phyloP scores from a whole-genome alignment of 768 basidiomycete species.

The Podaxis pistillaris region DNA sequence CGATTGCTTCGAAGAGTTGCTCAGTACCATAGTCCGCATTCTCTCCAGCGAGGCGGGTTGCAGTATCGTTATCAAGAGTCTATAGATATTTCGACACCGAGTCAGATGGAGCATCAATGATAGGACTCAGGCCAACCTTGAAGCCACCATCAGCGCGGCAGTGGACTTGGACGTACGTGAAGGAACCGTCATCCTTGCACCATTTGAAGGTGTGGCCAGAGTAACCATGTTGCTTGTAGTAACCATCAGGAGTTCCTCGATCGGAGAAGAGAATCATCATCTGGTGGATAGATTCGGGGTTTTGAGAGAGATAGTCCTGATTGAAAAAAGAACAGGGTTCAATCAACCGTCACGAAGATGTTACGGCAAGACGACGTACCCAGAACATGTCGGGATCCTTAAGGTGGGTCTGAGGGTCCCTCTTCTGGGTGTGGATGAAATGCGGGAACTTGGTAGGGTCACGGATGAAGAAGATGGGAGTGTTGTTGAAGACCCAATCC shows the following conservation, averaged over 20 bases:
- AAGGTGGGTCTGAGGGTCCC: conserved; percentile 88
- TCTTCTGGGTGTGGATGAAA: conserved; percentile 93
- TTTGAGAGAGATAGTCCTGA: conserved; percentile 85
- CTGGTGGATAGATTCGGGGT: conserved; percentile 88
- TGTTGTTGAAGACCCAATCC: conserved; percentile 93
- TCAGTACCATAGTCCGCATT: conserved; percentile 87
- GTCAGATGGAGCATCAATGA: conserved; percentile 1
- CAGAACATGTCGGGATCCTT: conserved; percentile 87
- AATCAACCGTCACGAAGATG: background rate
- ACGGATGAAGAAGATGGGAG: conserved; percentile 88
- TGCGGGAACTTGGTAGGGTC: conserved; percentile 90
- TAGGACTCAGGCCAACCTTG: conserved; percentile 47
- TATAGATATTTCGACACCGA: conserved; percentile 27
- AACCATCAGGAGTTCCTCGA: conserved; percentile 91
- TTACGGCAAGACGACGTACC: conserved; percentile 36
- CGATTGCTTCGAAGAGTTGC: conserved; percentile 78
- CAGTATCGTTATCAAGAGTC: conserved; percentile 71
- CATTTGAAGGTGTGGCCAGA: conserved; percentile 92
- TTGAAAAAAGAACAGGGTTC: background rate
- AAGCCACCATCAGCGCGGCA: conserved; percentile 75
- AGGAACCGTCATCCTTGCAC: conserved; percentile 80
- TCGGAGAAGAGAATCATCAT: conserved; percentile 92
- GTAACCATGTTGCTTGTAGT: conserved; percentile 86
- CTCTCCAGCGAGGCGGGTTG: conserved; percentile 62
- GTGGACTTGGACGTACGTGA: conserved; percentile 88